These are phyloP conservation scores for Aspergillus eucalypticola DNA, from an alignment of 2,329 filamentous ascomycete species.

Conservation along the genomic window DNA sequence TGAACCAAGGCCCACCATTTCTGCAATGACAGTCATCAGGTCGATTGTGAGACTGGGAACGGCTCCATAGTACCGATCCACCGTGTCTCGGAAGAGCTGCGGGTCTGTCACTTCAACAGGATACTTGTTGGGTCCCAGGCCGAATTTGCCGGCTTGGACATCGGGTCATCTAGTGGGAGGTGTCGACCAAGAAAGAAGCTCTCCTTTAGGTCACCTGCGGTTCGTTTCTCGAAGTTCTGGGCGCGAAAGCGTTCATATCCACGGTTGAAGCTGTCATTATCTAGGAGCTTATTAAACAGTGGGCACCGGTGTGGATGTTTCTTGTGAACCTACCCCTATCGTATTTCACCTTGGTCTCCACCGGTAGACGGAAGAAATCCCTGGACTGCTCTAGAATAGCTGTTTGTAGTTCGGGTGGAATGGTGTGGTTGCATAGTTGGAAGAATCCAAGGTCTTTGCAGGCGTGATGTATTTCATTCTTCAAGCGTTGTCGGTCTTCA, in stretches of 20 bases:
- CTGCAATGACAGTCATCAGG: constrained; percentile 22
- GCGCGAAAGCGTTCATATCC: constrained; percentile 31
- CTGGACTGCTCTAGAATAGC: constrained; percentile 46
- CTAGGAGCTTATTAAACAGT: not conserved
- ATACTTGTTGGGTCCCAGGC: constrained; percentile 26
- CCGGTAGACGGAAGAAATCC: constrained; percentile 50
- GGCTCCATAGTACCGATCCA: constrained; percentile 15
- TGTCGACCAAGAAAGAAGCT: constrained; percentile 30
- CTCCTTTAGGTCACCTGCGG: constrained; percentile 31
- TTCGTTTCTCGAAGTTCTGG: constrained; percentile 28
- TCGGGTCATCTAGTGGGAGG: constrained; percentile 18
- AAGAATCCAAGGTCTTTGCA: constrained; percentile 55
- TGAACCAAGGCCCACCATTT: constrained; percentile 15
- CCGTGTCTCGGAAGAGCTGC: constrained; percentile 7
- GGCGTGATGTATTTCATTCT: constrained; percentile 42
- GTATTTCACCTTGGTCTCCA: constrained; percentile 26
- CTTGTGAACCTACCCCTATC: constrained; percentile 17
- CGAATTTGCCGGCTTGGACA: constrained; percentile 22
- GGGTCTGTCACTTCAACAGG: constrained; percentile 9
- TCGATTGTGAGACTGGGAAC: constrained; percentile 17
- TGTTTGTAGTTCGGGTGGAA: constrained; percentile 46
- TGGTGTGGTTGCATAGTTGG: constrained; percentile 52
- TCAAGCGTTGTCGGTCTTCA: constrained; percentile 12
- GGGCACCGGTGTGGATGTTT: not conserved
- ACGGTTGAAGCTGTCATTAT: constrained; percentile 10